Conservation (phyloP, 352 stramenopile genomes). For the Detonula confervacea region DNA sequence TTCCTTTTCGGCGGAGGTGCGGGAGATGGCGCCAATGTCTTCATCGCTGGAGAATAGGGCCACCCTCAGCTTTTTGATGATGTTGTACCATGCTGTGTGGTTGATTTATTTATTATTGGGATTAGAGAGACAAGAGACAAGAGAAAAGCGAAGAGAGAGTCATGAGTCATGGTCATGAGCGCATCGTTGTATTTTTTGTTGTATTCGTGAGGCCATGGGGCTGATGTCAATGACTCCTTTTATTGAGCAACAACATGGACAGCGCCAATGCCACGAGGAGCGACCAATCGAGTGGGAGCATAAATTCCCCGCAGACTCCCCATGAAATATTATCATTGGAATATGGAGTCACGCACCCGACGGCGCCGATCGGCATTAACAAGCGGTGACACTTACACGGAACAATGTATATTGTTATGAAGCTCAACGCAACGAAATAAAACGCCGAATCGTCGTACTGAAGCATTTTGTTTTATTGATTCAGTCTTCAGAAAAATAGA, state of each 20-base stretch:
- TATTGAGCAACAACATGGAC: no score
- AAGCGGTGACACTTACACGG: slow-evolving; percentile 93
- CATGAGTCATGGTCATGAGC: no score
- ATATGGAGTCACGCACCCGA: no score
- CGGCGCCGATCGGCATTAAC: no score
- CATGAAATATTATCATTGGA: no score
- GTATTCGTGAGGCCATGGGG: no score
- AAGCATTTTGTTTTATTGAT: slow-evolving; percentile 79
- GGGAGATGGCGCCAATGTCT: slow-evolving; percentile 76
- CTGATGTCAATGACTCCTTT: no score
- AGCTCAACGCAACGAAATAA: slow-evolving; percentile 98
- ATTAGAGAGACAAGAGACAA: slow-evolving; percentile 8
- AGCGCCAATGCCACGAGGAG: no score
- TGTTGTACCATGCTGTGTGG: slow-evolving; percentile 84
- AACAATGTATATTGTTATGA: slow-evolving; percentile 95
- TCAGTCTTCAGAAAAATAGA: background rate
- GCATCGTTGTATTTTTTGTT: no score
- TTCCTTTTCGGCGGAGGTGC: slow-evolving; percentile 80
- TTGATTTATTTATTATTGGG: slow-evolving; percentile 3
- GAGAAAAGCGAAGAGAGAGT: slow-evolving; percentile 1
- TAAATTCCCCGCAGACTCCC: no score
- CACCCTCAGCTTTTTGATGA: slow-evolving; percentile 62
- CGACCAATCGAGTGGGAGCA: no score
- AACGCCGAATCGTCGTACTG: slow-evolving; percentile 99
- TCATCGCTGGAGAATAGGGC: slow-evolving; percentile 75